Evolutionary conservation across 2,329 filamentous ascomycete species (phyloP).

Genomic region (Chaetothyriales sp.): DNA sequence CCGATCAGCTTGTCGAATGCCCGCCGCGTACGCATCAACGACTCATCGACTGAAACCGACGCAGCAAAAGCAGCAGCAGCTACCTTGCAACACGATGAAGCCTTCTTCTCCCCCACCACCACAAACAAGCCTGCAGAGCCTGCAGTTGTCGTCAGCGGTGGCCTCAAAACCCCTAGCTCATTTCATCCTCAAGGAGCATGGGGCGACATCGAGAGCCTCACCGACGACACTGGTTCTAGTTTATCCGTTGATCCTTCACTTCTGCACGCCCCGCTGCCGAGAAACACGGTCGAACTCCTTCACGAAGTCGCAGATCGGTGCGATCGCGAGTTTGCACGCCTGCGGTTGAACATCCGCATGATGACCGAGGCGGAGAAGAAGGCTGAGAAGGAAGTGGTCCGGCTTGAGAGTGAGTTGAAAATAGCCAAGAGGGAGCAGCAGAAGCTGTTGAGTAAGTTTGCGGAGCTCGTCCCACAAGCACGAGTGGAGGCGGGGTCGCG

Average conservation of each 20-base stretch:
- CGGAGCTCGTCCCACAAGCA: not conserved
- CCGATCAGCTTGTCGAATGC: not conserved
- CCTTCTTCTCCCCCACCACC: not conserved
- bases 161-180: not conserved
- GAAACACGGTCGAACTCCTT: not conserved
- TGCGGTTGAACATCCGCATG: not conserved
- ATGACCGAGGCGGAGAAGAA: not conserved
- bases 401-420: not conserved
- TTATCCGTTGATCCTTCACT: not conserved
- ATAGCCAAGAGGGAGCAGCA: not conserved
- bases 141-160: not conserved
- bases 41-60: not conserved
- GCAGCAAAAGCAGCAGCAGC: not conserved
- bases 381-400: not conserved
- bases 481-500: not conserved
- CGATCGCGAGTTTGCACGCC: not conserved
- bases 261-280: not conserved
- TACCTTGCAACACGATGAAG: not conserved
- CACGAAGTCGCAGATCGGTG: not conserved
- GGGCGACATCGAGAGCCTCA: not conserved
- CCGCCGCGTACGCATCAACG: not conserved
- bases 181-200: not conserved
- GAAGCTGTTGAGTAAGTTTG: not conserved
- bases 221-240: not conserved
- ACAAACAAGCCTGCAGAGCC: not conserved